phyloP scores from a whole-genome alignment of 106 monocot genomes.

The Cymbidium sinense region DNA sequence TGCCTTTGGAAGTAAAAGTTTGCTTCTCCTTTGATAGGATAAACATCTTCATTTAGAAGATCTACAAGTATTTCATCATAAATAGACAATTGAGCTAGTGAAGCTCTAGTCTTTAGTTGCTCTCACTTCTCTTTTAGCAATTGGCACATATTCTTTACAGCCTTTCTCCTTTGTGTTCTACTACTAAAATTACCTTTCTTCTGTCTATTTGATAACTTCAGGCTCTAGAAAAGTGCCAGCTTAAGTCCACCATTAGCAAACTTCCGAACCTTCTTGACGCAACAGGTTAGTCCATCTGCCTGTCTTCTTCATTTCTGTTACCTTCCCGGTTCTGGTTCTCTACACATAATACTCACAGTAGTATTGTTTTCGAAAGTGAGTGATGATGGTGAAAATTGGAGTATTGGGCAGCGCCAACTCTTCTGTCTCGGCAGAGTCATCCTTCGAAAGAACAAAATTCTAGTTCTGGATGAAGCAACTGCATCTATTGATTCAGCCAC shows the following conservation, averaged over 20 bases:
- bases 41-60: background rate
- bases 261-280: conserved; percentile 62
- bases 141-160: background rate
- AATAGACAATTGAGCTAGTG: background rate
- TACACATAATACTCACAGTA: background rate
- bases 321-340: too few species aligned
- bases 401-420: conserved; percentile 62
- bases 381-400: conserved; percentile 70
- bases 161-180: too few species aligned
- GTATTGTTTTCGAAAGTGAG: conserved; percentile 24
- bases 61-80: background rate
- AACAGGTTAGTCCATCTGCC: conserved; percentile 21
- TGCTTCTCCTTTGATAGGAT: background rate
- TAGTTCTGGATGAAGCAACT: conserved; percentile 72
- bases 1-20: background rate
- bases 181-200: background rate
- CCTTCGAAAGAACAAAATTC: conserved; percentile 45
- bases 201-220: conserved; percentile 4
- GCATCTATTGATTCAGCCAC: conserved; percentile 74
- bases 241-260: conserved; percentile 36
- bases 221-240: conserved; percentile 74
- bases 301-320: too few species aligned
- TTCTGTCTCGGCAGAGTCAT: conserved; percentile 64
- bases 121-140: background rate
- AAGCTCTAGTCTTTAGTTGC: too few species aligned